Conservation (phyloP, 805 yeast genomes). For the Lipomyces chichibuensis region DNA sequence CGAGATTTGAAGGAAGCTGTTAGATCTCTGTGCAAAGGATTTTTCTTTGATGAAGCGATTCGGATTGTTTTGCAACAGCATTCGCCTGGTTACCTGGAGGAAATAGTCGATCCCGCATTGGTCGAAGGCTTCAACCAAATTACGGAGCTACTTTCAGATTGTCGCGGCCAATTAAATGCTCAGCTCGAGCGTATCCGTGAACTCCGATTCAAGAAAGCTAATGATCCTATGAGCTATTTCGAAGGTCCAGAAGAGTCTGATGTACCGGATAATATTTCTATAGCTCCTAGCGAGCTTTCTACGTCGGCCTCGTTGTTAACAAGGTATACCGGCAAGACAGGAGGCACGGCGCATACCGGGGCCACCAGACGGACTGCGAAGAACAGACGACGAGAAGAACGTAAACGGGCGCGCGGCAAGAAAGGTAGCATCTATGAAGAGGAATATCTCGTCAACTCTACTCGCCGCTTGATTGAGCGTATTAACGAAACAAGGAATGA, state of each 20-base stretch:
- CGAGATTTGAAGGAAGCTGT: constrained; percentile 65
- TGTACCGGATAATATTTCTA: constrained; percentile 88
- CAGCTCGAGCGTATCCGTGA: constrained; percentile 85
- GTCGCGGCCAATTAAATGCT: constrained; percentile 79
- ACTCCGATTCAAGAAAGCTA: constrained; percentile 75
- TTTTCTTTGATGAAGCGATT: constrained; percentile 74
- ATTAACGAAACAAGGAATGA: constrained; percentile 74
- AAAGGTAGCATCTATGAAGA: constrained; percentile 98
- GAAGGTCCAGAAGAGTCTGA: constrained; percentile 59
- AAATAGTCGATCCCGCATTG: constrained; percentile 68
- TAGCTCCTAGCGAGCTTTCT: constrained; percentile 92
- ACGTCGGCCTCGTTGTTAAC: constrained; percentile 80
- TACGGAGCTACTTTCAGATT: constrained; percentile 92
- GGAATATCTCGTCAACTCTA: constrained; percentile 85
- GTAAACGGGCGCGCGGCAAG: constrained; percentile 95
- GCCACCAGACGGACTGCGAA: constrained; percentile 91
- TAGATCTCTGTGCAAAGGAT: constrained; percentile 70
- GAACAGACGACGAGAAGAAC: constrained; percentile 90
- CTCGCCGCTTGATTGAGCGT: constrained; percentile 85
- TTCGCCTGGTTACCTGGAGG: constrained; percentile 47
- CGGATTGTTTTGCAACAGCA: constrained; percentile 58
- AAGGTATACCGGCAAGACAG: constrained; percentile 92
- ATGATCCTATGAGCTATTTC: constrained; percentile 84
- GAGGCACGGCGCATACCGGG: constrained; percentile 95
- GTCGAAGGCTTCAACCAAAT: constrained; percentile 86